Percentiles rank a stretch among this genome's conserved stretches.
phyloP scores from a whole-genome alignment of 805 yeast species.

The Danielia reshetovae region DNA sequence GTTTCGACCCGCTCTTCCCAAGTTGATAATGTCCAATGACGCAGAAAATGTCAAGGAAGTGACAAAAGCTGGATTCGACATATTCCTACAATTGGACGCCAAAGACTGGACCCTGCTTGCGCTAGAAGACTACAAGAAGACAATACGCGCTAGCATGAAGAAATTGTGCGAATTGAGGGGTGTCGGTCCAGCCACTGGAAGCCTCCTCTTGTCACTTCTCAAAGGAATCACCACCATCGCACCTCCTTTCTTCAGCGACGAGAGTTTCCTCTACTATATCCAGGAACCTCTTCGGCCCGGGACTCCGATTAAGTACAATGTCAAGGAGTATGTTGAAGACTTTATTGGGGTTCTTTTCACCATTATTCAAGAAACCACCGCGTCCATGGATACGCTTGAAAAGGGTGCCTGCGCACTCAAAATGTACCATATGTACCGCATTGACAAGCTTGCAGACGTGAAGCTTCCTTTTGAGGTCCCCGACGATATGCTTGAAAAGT shows the following conservation, averaged over 20 bases:
- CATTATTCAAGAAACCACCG: neutral
- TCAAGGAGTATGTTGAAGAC: conserved; percentile 39
- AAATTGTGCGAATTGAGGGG: conserved; percentile 37
- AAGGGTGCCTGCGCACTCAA: conserved; percentile 38
- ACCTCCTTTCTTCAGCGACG: conserved; percentile 50
- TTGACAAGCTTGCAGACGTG: conserved; percentile 23
- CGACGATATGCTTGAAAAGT: conserved; percentile 7
- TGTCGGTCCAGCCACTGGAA: conserved; percentile 51
- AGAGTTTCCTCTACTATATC: conserved; percentile 36
- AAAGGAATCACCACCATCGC: conserved; percentile 18
- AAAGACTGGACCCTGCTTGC: conserved; percentile 6
- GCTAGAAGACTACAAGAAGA: conserved; percentile 13
- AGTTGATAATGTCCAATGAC: conserved; percentile 37
- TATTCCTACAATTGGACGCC: conserved; percentile 8
- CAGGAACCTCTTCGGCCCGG: conserved; percentile 21
- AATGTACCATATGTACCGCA: conserved; percentile 22
- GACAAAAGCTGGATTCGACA: conserved; percentile 25
- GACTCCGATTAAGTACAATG: conserved; percentile 36
- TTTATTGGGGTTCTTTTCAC: conserved; percentile 18
- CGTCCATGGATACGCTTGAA: conserved; percentile 19
- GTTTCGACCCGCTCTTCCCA: conserved; percentile 42
- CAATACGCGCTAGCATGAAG: conserved; percentile 24
- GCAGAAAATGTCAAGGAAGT: conserved; percentile 22
- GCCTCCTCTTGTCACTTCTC: conserved; percentile 37
- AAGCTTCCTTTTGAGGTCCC: conserved; percentile 18